Percentiles rank a stretch among this genome's conserved stretches.
Evolutionary conservation across 257 asterid species (phyloP).

Genomic region (Eucommia ulmoides): DNA sequence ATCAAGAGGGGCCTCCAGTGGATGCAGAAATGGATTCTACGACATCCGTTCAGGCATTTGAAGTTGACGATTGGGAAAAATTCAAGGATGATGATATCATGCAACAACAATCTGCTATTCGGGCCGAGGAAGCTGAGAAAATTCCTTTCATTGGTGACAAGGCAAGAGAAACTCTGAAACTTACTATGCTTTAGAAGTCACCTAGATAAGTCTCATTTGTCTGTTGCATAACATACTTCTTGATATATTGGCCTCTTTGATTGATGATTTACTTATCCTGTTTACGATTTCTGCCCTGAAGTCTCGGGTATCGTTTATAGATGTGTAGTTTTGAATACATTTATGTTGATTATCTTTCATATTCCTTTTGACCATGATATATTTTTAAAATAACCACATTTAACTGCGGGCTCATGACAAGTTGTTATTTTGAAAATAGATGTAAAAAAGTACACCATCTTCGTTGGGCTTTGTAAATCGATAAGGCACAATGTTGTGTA

Average conservation of each 20-base stretch:
- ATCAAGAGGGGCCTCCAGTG: constrained; percentile 28
- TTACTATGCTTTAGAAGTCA: too few species aligned
- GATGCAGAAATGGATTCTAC: constrained; percentile 25
- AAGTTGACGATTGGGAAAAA: constrained; percentile 45
- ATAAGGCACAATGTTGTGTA: too few species aligned
- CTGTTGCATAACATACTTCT: too few species aligned
- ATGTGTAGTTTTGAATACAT: neutral
- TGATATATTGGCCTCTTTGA: too few species aligned
- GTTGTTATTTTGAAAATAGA: too few species aligned
- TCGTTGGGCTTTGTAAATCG: too few species aligned
- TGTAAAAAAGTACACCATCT: too few species aligned
- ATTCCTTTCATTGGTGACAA: constrained; percentile 73
- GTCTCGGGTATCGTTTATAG: neutral
- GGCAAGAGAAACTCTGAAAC: too few species aligned
- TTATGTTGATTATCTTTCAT: neutral
- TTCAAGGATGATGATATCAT: constrained; percentile 64
- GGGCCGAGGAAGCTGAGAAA: constrained; percentile 62
- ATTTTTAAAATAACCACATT: too few species aligned
- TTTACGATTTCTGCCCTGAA: neutral
- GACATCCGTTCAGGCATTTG: constrained; percentile 26
- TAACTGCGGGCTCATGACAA: too few species aligned
- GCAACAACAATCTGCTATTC: constrained; percentile 66
- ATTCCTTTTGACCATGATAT: too few species aligned
- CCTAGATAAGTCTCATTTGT: constrained; percentile 1
- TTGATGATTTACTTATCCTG: neutral